phyloP scores from a whole-genome alignment of 2,329 filamentous ascomycete species.

The Fusarium sp. region DNA sequence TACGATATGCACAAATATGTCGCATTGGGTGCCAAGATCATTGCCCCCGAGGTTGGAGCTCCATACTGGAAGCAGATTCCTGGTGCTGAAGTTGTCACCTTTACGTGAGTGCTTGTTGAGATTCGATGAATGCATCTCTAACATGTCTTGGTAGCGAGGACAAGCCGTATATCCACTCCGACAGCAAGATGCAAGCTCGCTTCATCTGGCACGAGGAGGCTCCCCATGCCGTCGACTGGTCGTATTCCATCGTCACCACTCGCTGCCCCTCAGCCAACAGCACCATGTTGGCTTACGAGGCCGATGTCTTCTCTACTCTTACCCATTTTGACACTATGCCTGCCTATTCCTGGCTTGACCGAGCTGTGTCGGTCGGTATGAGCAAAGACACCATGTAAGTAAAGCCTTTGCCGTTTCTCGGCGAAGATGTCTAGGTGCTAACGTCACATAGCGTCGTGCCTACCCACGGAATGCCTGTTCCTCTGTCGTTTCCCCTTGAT shows the following conservation, averaged over 20 bases:
- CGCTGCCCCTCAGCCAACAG: not conserved
- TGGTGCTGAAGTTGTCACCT: not conserved
- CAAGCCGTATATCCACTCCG: slow-evolving; percentile 2
- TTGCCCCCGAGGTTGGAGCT: not conserved
- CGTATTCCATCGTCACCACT: not conserved
- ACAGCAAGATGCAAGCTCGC: not conserved
- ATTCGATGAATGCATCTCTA: not conserved
- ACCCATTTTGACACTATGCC: not conserved
- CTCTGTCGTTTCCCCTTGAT: not conserved
- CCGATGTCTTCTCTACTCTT: not conserved
- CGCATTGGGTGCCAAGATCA: not conserved
- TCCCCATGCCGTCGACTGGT: not conserved
- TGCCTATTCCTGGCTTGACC: slow-evolving; percentile 1
- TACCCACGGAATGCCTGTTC: slow-evolving; percentile 4
- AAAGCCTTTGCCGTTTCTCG: not conserved
- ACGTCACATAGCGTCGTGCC: not conserved
- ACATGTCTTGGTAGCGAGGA: not conserved
- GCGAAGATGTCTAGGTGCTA: not conserved
- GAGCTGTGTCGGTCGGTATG: not conserved
- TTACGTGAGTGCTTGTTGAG: not conserved
- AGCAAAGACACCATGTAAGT: not conserved
- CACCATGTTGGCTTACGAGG: slow-evolving; percentile 6
- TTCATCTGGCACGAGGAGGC: slow-evolving; percentile 3
- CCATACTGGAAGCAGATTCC: slow-evolving; percentile 3
- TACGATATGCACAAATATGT: not conserved